Base-by-base conservation (phyloP, 768 basidiomycete species). In the Dacryopinax primogenitus region DNA sequence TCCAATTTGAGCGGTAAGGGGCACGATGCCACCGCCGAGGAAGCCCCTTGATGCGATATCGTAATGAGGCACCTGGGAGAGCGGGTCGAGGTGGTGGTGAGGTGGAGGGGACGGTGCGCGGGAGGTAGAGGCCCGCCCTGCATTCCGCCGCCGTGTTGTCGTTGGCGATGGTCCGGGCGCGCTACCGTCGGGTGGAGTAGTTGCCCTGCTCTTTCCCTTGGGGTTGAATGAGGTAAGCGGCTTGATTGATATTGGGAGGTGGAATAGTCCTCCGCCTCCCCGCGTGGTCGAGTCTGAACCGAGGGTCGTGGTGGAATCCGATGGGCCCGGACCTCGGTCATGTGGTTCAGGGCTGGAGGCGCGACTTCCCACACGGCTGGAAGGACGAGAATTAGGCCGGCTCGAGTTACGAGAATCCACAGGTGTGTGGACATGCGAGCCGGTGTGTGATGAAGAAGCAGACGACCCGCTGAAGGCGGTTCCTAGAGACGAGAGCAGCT, bases 11-110 rank as follows among this genome's bases (percentile, higher is more conserved):
- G 87, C 86, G 70, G 80, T 80, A 71, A 92, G 74, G 16, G 95
- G 92, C 11, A 88, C 85, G n/a, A 94, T 86, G 3, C 93, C 92
- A 2, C 82, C 83, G 6, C 93, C 93, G 30, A 94, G 80, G 75
- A 94, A 95, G 4, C 92, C 93, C 15, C 87, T 79, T 67, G 86
- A 84, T 1, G 94, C 91, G 51, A 90, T 81, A 21, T 81, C 81
- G 74, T 98, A 98, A 69, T 89, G 84, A 1, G 95, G 95, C 18
- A 96, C 78, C 64, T 89, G 77, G 81, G 84, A 68, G 82, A 88
- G 70, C 83, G 86, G 72, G 33, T 75, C 72, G 62, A 71, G 65
- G 2, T 66, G 45, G 33, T 67, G 67, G n/a, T 65, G 63, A 41
- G 71, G 68, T 67, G 62, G 70, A 58, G n/a, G 67, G 41, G 67